phyloP scores from a whole-genome alignment of 805 yeast genomes.

The Zygosaccharomyces kombuchaensis region DNA sequence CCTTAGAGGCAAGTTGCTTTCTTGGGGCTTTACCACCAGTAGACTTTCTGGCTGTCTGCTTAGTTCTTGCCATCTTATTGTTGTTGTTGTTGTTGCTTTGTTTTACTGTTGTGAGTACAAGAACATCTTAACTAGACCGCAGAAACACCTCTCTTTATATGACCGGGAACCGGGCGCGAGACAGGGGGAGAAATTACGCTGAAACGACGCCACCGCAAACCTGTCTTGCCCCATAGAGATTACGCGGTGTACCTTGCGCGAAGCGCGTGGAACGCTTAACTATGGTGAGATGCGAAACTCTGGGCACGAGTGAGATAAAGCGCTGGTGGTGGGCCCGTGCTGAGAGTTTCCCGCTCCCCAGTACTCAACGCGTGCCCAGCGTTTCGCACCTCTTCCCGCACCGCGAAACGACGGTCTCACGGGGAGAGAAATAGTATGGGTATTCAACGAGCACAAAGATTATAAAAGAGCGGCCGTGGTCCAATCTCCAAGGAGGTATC shows the following conservation, averaged over 20 bases:
- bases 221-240: slow-evolving; percentile 3
- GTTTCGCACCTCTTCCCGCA: slow-evolving; percentile 17
- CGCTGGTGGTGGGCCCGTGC: too few relatives aligned
- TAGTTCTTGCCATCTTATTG: slow-evolving; percentile 77
- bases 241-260: slow-evolving; percentile 14
- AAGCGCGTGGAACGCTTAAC: slow-evolving; percentile 20
- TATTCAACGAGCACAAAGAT: slow-evolving; percentile 4
- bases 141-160: slow-evolving; percentile 6
- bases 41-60: slow-evolving; percentile 91
- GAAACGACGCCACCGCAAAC: slow-evolving; percentile 5
- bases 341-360: slow-evolving; percentile 19
- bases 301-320: too few relatives aligned
- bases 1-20: slow-evolving; percentile 88
- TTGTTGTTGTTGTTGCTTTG: neutral
- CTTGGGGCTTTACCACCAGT: slow-evolving; percentile 97
- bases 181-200: neutral
- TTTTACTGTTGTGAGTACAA: neutral
- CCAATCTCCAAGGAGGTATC: neutral
- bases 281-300: slow-evolving; percentile 21
- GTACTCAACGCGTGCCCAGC: slow-evolving; percentile 14
- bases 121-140: neutral
- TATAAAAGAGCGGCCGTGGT: slow-evolving; percentile 3
- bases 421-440: slow-evolving; percentile 7
- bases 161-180: neutral
- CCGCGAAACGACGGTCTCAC: slow-evolving; percentile 10